Conservation (phyloP, 2,329 filamentous ascomycete species). For the Microdochium paspali region DNA sequence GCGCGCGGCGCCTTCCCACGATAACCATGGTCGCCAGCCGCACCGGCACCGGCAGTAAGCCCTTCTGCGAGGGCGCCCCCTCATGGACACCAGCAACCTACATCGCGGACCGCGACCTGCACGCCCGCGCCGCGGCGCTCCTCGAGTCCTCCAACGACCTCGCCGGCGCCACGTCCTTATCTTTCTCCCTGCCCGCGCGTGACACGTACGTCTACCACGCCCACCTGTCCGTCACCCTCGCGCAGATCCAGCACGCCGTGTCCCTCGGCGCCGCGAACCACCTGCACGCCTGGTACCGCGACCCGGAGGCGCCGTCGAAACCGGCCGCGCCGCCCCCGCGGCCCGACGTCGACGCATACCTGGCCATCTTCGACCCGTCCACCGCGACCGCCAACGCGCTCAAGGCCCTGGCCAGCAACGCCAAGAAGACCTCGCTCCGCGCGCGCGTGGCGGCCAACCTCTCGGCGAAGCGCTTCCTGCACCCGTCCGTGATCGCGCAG, state of each 20-base stretch:
- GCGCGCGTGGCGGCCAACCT: slow-evolving; percentile 47
- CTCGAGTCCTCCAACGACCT: slow-evolving; percentile 31
- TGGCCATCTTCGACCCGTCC: slow-evolving; percentile 52
- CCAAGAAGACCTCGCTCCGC: slow-evolving; percentile 51
- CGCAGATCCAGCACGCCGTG: slow-evolving; percentile 37
- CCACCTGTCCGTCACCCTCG: slow-evolving; percentile 36
- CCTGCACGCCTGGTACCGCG: slow-evolving; percentile 39
- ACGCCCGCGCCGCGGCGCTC: slow-evolving; percentile 22
- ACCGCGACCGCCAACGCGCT: slow-evolving; percentile 53
- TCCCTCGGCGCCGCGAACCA: slow-evolving; percentile 32
- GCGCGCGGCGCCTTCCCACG: neutral
- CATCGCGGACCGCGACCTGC: slow-evolving; percentile 26
- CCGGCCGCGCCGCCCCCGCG: slow-evolving; percentile 32
- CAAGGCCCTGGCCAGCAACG: slow-evolving; percentile 40
- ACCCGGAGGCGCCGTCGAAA: slow-evolving; percentile 8
- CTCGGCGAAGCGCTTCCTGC: slow-evolving; percentile 38
- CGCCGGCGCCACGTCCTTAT: slow-evolving; percentile 29
- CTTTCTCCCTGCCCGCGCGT: slow-evolving; percentile 31
- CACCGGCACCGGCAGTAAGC: slow-evolving; percentile 3
- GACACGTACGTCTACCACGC: slow-evolving; percentile 43
- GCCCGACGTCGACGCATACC: slow-evolving; percentile 57
- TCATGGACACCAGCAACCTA: slow-evolving; percentile 32
- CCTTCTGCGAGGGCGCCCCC: slow-evolving; percentile 32
- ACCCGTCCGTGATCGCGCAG: slow-evolving; percentile 26
- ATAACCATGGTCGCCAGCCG: neutral